Percentiles rank a stretch among this genome's conserved stretches.
These are phyloP conservation scores for Nemania sp. DNA, from an alignment of 2,329 filamentous ascomycete species.

Conservation along the genomic window DNA sequence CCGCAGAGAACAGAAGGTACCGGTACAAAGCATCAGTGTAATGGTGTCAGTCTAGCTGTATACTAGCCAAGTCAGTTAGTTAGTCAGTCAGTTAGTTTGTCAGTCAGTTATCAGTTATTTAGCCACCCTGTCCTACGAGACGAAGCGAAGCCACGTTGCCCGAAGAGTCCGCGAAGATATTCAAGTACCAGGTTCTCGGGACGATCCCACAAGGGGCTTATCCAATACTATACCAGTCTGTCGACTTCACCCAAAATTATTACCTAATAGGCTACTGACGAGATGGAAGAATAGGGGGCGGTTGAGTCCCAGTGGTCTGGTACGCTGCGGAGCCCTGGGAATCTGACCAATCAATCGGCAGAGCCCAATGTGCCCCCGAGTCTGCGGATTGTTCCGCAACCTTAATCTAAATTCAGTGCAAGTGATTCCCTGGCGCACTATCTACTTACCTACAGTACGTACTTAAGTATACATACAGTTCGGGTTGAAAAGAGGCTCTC, in stretches of 20 bases:
- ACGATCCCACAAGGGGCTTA: background rate
- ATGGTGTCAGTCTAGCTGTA: background rate
- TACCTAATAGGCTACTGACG: background rate
- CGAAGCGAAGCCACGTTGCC: background rate
- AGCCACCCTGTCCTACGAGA: background rate
- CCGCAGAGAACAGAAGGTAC: constrained; percentile 8
- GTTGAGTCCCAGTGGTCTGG: constrained; percentile 28
- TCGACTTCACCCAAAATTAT: background rate
- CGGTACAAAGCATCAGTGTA: constrained; percentile 3
- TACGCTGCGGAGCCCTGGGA: constrained; percentile 13
- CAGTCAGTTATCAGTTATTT: background rate
- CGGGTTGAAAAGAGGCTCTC: background rate
- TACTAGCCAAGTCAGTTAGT: background rate
- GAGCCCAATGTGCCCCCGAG: background rate
- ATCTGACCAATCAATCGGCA: constrained; percentile 8
- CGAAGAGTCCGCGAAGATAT: background rate
- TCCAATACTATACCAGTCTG: background rate
- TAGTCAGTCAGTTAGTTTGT: background rate
- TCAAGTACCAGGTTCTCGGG: background rate
- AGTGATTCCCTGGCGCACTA: background rate
- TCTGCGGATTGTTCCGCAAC: constrained; percentile 15
- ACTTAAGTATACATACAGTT: background rate
- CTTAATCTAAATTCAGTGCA: constrained; percentile 3
- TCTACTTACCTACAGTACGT: background rate
- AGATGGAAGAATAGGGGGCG: background rate